Base-by-base conservation (phyloP, 495 filamentous ascomycete genomes). In the Amniculicola lignicola region DNA sequence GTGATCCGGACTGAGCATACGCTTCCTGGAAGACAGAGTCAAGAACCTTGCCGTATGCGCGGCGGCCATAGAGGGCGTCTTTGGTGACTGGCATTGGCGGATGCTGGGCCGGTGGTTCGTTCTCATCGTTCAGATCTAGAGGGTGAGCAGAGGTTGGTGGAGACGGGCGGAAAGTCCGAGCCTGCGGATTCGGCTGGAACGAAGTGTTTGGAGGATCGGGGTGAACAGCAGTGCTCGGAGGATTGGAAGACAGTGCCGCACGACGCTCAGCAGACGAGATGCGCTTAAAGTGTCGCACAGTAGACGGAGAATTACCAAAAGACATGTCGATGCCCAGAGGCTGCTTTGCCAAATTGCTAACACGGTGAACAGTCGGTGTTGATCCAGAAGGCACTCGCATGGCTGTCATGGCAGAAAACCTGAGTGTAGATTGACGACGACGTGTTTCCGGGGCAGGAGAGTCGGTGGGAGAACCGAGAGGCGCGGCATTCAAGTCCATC, bases 261-360 rank as follows among this genome's bases (percentile, higher is more conserved):
- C 31, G 60, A 31, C 82, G 54, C 81, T 80, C 59, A 86, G 83
- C 6, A 16, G 68, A 68, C 1, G 90, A 93, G 1, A 92, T 90
- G 16, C 92, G 83, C 50, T 88, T 86, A 74, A 96, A 96, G 42
- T 91, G 86, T 25, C 90, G 84, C 43, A 92, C 84, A 12, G 93
- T 95, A 0, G 90, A 95, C 1, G 86, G 87, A 16, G 83, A 83
- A 67, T 96, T 96, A 25, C 92, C 93, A 66, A 92, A 96, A 41
- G 82, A 89, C 71, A 90, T 82, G 68, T 95, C 87, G 3, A 93
- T 78, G 27, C 85, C 82, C 14, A 95, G 78, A 1, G 92, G 89
- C 45, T 87, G 82, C 69, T 87, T 90, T 16, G 87, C 74, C 28
- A 64, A 44, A 29, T 62, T 61, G 58, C 65, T 72, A 18, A 76